Evolutionary conservation across 1,284 basidiomycete species (phyloP).

Genomic region (Cryptococcus hybrid): DNA sequence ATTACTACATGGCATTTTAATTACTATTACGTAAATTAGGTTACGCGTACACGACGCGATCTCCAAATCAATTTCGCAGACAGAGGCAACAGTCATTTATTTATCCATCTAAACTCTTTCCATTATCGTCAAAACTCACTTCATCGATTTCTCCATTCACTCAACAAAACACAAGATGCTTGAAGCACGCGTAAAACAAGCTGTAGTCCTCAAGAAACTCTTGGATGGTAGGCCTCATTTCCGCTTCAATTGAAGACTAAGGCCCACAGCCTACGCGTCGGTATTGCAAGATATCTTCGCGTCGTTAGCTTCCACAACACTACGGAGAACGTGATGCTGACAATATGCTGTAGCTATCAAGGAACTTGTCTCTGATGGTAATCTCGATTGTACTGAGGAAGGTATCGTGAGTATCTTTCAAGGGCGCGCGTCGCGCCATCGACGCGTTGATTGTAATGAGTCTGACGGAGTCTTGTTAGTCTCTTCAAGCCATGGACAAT

Average conservation of each 20-base stretch:
- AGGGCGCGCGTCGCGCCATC: neutral
- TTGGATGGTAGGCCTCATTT: conserved; percentile 66
- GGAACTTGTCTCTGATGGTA: conserved; percentile 96
- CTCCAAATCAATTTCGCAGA: neutral
- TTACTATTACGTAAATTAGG: neutral
- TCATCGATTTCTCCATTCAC: neutral
- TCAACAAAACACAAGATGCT: conserved; percentile 60
- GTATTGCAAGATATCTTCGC: too few relatives aligned
- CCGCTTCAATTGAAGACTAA: neutral
- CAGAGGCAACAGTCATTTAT: neutral
- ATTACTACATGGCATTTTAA: neutral
- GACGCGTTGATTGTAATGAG: neutral
- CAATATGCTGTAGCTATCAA: conserved; percentile 74
- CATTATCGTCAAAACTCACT: conserved; percentile 1
- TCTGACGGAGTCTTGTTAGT: conserved; percentile 48
- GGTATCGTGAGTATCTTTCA: conserved; percentile 67
- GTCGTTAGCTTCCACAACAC: neutral
- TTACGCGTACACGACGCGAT: conserved; percentile 4
- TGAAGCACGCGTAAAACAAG: conserved; percentile 83
- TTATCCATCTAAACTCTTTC: conserved; percentile 3
- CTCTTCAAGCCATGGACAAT: conserved; percentile 99
- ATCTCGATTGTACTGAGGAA: conserved; percentile 97
- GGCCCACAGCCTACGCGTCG: neutral
- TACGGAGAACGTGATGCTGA: neutral
- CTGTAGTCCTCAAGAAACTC: conserved; percentile 78